Percentiles rank a stretch among this genome's conserved stretches.
phyloP scores from a whole-genome alignment of 805 yeast genomes.

The Candida arabinofermentans region DNA sequence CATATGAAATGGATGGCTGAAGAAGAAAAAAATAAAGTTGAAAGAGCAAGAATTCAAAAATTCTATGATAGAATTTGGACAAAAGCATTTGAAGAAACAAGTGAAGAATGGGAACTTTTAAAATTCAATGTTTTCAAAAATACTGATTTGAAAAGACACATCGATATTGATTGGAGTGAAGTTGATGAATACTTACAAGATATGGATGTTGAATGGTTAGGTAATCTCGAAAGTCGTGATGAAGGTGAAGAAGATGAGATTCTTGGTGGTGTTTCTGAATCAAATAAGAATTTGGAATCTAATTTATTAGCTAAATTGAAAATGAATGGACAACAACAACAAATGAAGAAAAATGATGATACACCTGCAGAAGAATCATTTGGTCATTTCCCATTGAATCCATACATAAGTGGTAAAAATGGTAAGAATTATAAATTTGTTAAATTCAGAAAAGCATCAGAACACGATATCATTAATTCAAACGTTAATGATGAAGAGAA shows the following conservation, averaged over 20 bases:
- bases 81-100: conserved; percentile 76
- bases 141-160: conserved; percentile 54
- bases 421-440: conserved; percentile 30
- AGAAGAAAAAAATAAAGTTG: conserved; percentile 63
- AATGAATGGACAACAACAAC: conserved; percentile 4
- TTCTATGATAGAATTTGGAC: conserved; percentile 74
- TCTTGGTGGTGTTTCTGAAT: conserved; percentile 10
- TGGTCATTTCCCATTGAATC: conserved; percentile 29
- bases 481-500: conserved; percentile 22
- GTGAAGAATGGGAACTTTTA: conserved; percentile 66
- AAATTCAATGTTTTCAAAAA: conserved; percentile 70
- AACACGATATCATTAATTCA: conserved; percentile 24
- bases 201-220: conserved; percentile 19
- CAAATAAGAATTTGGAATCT: conserved; percentile 14
- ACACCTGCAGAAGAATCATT: conserved; percentile 23
- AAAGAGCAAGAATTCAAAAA: conserved; percentile 60
- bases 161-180: conserved; percentile 68
- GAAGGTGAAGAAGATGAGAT: conserved; percentile 2
- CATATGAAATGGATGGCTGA: conserved; percentile 86
- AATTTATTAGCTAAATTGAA: conserved; percentile 10
- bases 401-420: conserved; percentile 26
- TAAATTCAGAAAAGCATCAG: conserved; percentile 28
- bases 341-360: conserved; percentile 7
- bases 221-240: conserved; percentile 15
- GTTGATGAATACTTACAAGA: conserved; percentile 42